Evolutionary conservation across 805 yeast genomes (phyloP).

Genomic region (Pichia nanzhaoensis): DNA sequence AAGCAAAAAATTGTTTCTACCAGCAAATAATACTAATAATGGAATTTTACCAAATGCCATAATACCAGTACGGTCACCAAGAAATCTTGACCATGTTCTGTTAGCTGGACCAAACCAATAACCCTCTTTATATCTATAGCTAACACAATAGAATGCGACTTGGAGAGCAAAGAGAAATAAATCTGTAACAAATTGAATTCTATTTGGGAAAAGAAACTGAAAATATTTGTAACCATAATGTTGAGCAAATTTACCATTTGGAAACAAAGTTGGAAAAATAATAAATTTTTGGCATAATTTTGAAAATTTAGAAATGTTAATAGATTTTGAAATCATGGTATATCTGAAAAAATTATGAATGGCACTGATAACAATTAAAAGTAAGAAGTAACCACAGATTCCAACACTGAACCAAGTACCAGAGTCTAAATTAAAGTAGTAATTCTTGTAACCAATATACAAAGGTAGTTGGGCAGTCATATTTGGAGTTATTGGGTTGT

Average conservation of each 20-base stretch:
- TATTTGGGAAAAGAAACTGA: conserved; percentile 25
- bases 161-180: conserved; percentile 24
- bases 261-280: conserved; percentile 34
- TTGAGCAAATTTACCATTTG: conserved; percentile 18
- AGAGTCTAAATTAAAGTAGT: conserved; percentile 23
- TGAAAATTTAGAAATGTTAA: conserved; percentile 14
- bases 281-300: conserved; percentile 32
- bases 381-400: conserved; percentile 34
- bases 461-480: conserved; percentile 4
- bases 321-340: conserved; percentile 25
- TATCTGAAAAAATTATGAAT: conserved; percentile 28
- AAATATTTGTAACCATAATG: conserved; percentile 16
- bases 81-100: conserved; percentile 28
- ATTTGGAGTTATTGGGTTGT: conserved; percentile 15
- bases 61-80: conserved; percentile 35
- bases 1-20: conserved; percentile 39
- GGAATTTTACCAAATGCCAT: conserved; percentile 37
- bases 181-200: conserved; percentile 28
- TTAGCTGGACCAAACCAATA: conserved; percentile 26
- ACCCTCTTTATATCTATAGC: conserved; percentile 13
- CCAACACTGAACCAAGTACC: conserved; percentile 31
- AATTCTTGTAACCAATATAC: conserved; percentile 13
- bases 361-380: conserved; percentile 33
- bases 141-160: conserved; percentile 18
- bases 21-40: conserved; percentile 39